Evolutionary conservation across 2,329 filamentous ascomycete genomes (phyloP).

Genomic region (Geosmithia morbida): DNA sequence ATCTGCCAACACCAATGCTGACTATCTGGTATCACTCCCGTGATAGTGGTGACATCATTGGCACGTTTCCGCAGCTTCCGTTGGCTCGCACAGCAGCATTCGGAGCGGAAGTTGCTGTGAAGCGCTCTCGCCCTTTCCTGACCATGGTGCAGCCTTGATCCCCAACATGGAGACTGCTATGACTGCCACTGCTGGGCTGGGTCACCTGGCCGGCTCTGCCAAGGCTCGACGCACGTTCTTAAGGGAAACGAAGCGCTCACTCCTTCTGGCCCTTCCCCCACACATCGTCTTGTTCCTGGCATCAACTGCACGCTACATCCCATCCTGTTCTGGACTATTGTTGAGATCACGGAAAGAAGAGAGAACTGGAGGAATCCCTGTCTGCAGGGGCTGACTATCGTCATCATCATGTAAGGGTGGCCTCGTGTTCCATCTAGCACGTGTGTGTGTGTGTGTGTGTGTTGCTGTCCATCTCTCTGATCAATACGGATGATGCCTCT

Average conservation of each 20-base stretch:
- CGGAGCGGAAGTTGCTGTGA: not conserved
- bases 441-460: no score
- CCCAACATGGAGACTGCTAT: not conserved
- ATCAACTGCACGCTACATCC: no score
- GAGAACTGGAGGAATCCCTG: no score
- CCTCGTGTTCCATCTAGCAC: not conserved
- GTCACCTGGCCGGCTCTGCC: not conserved
- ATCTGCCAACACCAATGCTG: no score
- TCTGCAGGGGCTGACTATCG: not conserved
- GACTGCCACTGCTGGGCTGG: not conserved
- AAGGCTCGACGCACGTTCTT: not conserved
- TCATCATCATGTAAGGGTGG: slow-evolving; percentile 1
- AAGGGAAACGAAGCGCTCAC: not conserved
- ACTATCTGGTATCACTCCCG: not conserved
- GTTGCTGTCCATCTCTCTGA: slow-evolving; percentile 1
- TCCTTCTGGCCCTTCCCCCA: not conserved
- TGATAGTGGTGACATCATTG: not conserved
- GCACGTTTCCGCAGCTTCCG: not conserved
- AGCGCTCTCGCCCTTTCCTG: not conserved
- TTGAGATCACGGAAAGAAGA: no score
- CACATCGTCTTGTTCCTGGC: not conserved
- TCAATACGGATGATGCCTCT: slow-evolving; percentile 12
- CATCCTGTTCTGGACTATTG: no score
- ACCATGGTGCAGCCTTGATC: not conserved
- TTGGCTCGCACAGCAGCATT: not conserved